Evolutionary conservation across 768 basidiomycete genomes (phyloP).

Genomic region (Tulasnella sp.): DNA sequence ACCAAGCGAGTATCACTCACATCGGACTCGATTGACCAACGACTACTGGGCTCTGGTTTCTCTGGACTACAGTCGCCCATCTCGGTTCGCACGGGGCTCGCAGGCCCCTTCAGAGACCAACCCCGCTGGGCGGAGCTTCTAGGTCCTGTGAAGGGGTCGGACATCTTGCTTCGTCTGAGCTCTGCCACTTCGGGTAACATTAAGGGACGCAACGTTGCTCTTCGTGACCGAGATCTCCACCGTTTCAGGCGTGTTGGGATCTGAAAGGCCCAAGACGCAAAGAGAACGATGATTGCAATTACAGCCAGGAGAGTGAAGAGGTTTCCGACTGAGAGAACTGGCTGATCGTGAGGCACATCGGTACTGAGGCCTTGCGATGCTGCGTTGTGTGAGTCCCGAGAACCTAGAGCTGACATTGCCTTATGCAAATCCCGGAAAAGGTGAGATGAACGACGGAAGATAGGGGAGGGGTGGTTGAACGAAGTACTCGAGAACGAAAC

Average conservation of each 20-base stretch:
- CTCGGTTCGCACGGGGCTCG: not conserved
- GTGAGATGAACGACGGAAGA: too few species aligned
- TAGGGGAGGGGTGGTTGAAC: not conserved
- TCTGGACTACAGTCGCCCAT: not conserved
- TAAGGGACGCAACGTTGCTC: not conserved
- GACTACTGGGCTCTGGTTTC: not conserved
- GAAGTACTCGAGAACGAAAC: not conserved
- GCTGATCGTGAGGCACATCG: not conserved
- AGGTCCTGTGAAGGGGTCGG: not conserved
- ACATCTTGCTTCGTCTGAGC: not conserved
- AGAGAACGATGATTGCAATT: not conserved
- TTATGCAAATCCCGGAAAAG: not conserved
- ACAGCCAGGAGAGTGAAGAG: not conserved
- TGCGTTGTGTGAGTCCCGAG: not conserved
- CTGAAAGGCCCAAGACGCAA: not conserved
- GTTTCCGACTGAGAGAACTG: not conserved
- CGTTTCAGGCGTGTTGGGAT: not conserved
- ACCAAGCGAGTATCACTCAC: not conserved
- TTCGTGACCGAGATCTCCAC: not conserved
- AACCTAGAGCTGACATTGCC: not conserved
- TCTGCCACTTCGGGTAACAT: not conserved
- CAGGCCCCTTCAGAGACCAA: not conserved
- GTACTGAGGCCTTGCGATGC: not conserved
- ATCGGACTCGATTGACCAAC: not conserved
- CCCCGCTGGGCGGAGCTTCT: not conserved